Base-by-base conservation (phyloP, 305 asterid species). In the Fraxinus velutina region DNA sequence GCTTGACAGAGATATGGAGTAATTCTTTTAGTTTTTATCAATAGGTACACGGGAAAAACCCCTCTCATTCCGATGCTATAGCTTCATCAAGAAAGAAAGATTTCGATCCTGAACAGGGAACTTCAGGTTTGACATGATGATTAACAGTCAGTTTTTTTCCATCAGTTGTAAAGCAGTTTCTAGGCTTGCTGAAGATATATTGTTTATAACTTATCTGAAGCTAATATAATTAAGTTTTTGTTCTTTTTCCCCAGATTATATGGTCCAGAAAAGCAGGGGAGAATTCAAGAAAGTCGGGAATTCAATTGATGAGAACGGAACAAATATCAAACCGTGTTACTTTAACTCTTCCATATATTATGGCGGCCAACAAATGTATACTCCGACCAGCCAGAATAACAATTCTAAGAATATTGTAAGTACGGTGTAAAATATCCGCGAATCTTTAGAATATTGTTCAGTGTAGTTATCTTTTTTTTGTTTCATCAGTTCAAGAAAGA, bases 321-420 rank as follows among this genome's bases (percentile, higher is more conserved):
- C 79, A 42, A 84, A 71, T 32, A 32, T 72, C 62, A 94, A 87
- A 17, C 91, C 94, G 1, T 92, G 97, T 83, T 91, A 89, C 86
- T 88, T 87, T 79, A 92, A 88, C 84, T 93, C 98, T 55, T 93
- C 97, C 73, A 93, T 94, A 73, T 89, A 88, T 79, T 93, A 94
- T 75, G 98, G 97, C 75, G 30, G 90, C 74, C 97, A 89, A 87
- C 92, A 94, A 84, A 88, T 87, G 80, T 93, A 90, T 81, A 80
- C 94, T 85, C 85, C 88, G 42, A 34, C 88, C 0, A 76, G 80
- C 68, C 80, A 1, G 37, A 85, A 78, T 55, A 68, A 37, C 74
- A 2, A 33, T n/a, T 79, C 85, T 81, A 87, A 83, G 36, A 83
- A 55, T 44, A 81, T 78, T 76, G 90, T 86, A 86, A 86, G 86